These are phyloP conservation scores for Geum urbanum DNA, from an alignment of 306 rosid species.

Conservation along the genomic window DNA sequence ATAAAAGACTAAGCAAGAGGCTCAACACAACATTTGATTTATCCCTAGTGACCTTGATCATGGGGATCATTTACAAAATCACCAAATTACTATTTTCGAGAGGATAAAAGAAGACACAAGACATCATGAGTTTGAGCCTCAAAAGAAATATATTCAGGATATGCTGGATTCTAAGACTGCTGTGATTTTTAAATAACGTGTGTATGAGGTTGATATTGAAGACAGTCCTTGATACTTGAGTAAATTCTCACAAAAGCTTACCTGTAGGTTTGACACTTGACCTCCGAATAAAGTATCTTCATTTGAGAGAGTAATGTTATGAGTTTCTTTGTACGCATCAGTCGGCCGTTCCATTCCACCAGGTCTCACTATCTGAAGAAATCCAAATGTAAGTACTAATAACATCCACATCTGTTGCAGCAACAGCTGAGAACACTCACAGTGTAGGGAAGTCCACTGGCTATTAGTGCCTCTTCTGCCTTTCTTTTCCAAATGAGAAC, in stretches of 20 bases:
- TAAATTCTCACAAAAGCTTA: slow-evolving; percentile 24
- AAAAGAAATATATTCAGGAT: not conserved
- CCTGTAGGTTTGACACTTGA: slow-evolving; percentile 96
- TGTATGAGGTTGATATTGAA: not conserved
- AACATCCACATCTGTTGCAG: not conserved
- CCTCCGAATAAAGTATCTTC: slow-evolving; percentile 97
- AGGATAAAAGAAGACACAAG: not conserved
- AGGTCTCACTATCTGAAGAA: slow-evolving; percentile 90
- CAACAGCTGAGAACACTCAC: slow-evolving; percentile 40
- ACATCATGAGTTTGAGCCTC: not conserved
- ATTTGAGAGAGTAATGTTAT: slow-evolving; percentile 65
- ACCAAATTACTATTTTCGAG: not conserved
- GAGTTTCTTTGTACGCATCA: slow-evolving; percentile 95
- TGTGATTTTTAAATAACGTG: not conserved
- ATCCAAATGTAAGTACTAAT: slow-evolving; percentile 14
- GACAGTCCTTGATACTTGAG: slow-evolving; percentile 2
- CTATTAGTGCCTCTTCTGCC: slow-evolving; percentile 88
- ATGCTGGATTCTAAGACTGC: not conserved
- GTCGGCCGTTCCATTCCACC: slow-evolving; percentile 99
- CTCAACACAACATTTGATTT: not conserved
- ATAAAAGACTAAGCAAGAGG: not conserved
- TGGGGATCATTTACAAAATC: too few relatives aligned
- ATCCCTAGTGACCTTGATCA: not conserved
- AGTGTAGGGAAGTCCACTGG: slow-evolving; percentile 89
- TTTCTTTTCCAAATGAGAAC: slow-evolving; percentile 93